These are phyloP conservation scores for Anthostomella pinea DNA, from an alignment of 2,329 filamentous ascomycete species.

Conservation along the genomic window DNA sequence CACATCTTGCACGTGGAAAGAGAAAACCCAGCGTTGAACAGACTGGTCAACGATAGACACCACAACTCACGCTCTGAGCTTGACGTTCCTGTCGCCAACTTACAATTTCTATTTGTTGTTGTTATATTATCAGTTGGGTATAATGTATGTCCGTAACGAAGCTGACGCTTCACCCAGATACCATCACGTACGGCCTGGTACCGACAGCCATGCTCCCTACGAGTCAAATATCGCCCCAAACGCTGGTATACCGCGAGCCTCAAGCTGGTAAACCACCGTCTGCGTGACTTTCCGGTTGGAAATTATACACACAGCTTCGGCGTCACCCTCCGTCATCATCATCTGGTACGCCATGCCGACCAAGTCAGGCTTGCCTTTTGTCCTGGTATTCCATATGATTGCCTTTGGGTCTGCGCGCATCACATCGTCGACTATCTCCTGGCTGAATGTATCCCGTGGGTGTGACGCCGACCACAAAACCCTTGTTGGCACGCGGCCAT, in stretches of 20 bases:
- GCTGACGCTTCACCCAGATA: no score
- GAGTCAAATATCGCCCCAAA: constrained; percentile 66
- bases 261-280: constrained; percentile 66
- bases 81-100: no score
- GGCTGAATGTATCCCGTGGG: constrained; percentile 62
- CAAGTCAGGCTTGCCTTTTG: constrained; percentile 57
- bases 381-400: constrained; percentile 64
- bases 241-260: constrained; percentile 62
- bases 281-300: constrained; percentile 66
- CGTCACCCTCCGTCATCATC: constrained; percentile 48
- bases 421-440: constrained; percentile 54
- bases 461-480: constrained; percentile 67
- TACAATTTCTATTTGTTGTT: no score
- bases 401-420: constrained; percentile 56
- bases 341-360: constrained; percentile 49
- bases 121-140: not conserved
- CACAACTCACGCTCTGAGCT: no score
- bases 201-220: constrained; percentile 1
- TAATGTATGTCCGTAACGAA: no score
- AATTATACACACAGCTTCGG: constrained; percentile 72
- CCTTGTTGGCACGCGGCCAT: constrained; percentile 51
- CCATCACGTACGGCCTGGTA: no score
- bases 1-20: no score
- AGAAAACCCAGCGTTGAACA: no score
- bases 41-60: no score